Evolutionary conservation across 2,329 filamentous ascomycete species (phyloP).

Genomic region (Exophiala phaeomuriformis): DNA sequence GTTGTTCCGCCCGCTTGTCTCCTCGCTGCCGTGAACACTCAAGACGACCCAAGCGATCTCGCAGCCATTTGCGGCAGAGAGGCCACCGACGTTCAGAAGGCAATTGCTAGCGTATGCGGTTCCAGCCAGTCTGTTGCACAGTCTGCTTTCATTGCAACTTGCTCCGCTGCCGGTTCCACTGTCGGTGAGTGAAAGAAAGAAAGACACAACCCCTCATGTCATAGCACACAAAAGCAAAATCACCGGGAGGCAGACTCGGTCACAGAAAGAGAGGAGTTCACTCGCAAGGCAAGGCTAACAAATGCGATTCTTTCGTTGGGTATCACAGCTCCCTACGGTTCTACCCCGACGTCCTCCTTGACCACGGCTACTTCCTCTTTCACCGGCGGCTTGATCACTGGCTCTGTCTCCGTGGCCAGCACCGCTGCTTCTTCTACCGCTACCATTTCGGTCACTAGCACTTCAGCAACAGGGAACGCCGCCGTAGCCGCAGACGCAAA

Average conservation of each 20-base stretch:
- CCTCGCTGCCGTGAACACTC: conserved; percentile 42
- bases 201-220: too few relatives aligned
- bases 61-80: conserved; percentile 35
- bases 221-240: too few relatives aligned
- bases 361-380: conserved; percentile 14
- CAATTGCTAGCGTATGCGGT: conserved; percentile 34
- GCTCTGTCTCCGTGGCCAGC: conserved; percentile 7
- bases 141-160: conserved; percentile 36
- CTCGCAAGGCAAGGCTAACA: too few relatives aligned
- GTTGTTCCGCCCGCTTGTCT: conserved; percentile 45
- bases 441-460: conserved; percentile 25
- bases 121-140: conserved; percentile 31
- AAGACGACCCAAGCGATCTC: conserved; percentile 35
- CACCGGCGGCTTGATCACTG: conserved; percentile 17
- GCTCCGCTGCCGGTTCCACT: conserved; percentile 35
- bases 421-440: conserved; percentile 19
- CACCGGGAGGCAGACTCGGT: too few relatives aligned
- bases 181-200: conserved; percentile 32
- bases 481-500: conserved; percentile 33
- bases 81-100: conserved; percentile 32
- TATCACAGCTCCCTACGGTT: conserved; percentile 6
- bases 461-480: conserved; percentile 31
- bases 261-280: too few relatives aligned
- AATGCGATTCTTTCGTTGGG: too few relatives aligned
- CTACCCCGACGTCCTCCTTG: too few relatives aligned